Percentiles rank a stretch among this genome's conserved stretches.
phyloP scores from a whole-genome alignment of 768 basidiomycete species.

The Amanita rimosa region DNA sequence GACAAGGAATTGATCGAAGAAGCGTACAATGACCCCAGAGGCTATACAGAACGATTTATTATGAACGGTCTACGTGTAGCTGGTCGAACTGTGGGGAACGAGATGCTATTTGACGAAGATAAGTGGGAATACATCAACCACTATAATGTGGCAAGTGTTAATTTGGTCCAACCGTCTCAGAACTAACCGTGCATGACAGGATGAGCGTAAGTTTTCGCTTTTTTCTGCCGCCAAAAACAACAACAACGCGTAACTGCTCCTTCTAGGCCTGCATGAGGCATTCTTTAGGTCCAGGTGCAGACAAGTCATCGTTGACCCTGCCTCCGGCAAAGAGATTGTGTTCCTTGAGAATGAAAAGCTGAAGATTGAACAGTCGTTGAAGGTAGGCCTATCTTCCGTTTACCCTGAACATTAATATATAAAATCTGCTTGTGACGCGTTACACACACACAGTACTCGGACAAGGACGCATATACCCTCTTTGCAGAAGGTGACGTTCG shows the following conservation, averaged over 20 bases:
- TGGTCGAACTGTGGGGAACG: conserved; percentile 57
- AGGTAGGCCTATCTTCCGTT: conserved; percentile 34
- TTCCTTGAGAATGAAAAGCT: conserved; percentile 69
- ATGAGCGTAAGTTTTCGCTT: conserved; percentile 15
- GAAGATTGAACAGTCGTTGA: conserved; percentile 80
- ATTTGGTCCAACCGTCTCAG: not conserved
- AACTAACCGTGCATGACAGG: conserved; percentile 10
- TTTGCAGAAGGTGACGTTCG: conserved; percentile 73
- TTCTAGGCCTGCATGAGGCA: conserved; percentile 70
- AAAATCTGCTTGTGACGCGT: not conserved
- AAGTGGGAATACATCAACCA: conserved; percentile 74
- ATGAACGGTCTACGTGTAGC: conserved; percentile 76
- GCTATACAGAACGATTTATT: conserved; percentile 65
- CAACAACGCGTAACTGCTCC: not conserved
- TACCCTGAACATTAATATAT: not conserved
- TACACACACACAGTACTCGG: conserved; percentile 65
- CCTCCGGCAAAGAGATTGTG: conserved; percentile 26
- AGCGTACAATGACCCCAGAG: conserved; percentile 80
- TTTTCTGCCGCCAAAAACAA: not conserved
- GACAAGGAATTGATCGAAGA: conserved; percentile 57
- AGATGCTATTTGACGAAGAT: conserved; percentile 44
- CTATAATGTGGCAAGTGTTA: conserved; percentile 28
- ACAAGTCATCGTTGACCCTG: conserved; percentile 47
- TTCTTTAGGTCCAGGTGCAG: conserved; percentile 59
- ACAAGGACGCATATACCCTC: conserved; percentile 51